Conservation (phyloP, 2,329 filamentous ascomycete species). For the Claviceps africana region DNA sequence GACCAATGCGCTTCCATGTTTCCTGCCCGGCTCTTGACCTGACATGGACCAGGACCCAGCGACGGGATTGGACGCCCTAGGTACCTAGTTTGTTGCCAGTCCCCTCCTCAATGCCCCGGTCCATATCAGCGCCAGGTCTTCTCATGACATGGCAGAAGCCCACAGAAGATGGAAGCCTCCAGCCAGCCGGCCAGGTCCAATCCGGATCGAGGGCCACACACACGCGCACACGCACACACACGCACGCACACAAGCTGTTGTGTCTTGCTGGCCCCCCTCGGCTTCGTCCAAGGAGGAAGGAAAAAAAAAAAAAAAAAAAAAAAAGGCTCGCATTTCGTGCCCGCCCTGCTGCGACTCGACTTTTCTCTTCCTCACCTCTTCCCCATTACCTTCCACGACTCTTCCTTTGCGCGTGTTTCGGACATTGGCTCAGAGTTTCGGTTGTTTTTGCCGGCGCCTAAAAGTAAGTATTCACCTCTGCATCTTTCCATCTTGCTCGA, state of each 20-base stretch:
- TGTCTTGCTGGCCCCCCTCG: slow-evolving; percentile 1
- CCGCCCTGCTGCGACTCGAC: slow-evolving; percentile 19
- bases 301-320: slow-evolving; percentile 5
- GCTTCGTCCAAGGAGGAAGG: slow-evolving; percentile 8
- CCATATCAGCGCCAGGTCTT: not conserved
- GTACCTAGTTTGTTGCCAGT: not conserved
- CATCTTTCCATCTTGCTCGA: not conserved
- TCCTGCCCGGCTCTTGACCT: not conserved
- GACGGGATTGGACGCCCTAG: not conserved
- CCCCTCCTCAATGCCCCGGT: not conserved
- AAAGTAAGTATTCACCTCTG: slow-evolving; percentile 32
- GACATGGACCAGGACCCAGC: not conserved
- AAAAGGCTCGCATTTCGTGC: slow-evolving; percentile 21
- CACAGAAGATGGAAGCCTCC: not conserved
- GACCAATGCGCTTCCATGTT: not conserved
- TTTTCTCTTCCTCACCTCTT: slow-evolving; percentile 15
- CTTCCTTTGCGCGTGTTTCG: slow-evolving; percentile 34
- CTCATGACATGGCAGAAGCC: slow-evolving; percentile 1
- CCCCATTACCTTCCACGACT: slow-evolving; percentile 25
- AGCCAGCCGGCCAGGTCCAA: not conserved
- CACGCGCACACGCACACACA: not conserved
- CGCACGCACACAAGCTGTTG: not conserved
- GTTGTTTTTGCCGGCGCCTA: slow-evolving; percentile 37
- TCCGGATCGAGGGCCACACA: slow-evolving; percentile 2
- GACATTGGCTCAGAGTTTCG: slow-evolving; percentile 28